A percentile compares a stretch with the other conserved stretches of the same genome.
Conservation (phyloP, 352 stramenopile genomes). For the Phytopythium kandeliae region DNA sequence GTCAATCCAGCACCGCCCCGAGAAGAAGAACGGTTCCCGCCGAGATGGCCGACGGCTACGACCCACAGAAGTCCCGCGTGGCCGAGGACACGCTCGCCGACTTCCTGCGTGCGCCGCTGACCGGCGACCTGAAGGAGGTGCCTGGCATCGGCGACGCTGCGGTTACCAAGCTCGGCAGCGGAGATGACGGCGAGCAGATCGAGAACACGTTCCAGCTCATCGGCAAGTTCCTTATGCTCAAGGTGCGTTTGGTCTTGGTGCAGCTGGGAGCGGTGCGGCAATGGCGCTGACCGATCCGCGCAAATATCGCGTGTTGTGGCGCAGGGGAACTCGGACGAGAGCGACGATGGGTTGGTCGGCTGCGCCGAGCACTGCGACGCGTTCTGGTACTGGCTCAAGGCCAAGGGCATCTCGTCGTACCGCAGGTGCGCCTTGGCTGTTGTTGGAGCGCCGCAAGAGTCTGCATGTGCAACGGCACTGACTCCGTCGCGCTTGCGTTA, state of each 20-base stretch:
- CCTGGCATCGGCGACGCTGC: conserved; percentile 92
- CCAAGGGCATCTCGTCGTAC: conserved; percentile 93
- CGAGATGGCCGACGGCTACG: conserved; percentile 81
- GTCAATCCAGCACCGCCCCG: neutral
- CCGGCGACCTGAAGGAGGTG: conserved; percentile 91
- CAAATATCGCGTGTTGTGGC: conserved; percentile 29
- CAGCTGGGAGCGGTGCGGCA: too few relatives aligned
- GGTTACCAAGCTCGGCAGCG: conserved; percentile 76
- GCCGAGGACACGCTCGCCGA: conserved; percentile 89
- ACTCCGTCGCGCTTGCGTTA: neutral
- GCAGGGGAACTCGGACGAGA: conserved; percentile 79
- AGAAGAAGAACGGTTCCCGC: conserved; percentile 2
- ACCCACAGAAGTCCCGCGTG: conserved; percentile 90
- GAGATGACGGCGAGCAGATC: conserved; percentile 84
- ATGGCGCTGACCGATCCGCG: neutral
- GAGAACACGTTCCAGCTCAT: conserved; percentile 98
- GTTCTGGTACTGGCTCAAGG: conserved; percentile 97
- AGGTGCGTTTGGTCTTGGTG: conserved; percentile 31
- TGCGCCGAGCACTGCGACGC: conserved; percentile 94
- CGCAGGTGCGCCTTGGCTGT: conserved; percentile 49
- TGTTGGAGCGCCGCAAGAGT: too few relatives aligned
- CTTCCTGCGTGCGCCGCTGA: conserved; percentile 89
- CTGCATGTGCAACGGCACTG: neutral
- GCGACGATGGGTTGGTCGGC: conserved; percentile 86
- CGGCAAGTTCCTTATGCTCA: conserved; percentile 90